Evolutionary conservation across 768 basidiomycete genomes (phyloP), one percentile per base, ranked within the genome.

Genomic region (Phylloporus rhodoxanthus): DNA sequence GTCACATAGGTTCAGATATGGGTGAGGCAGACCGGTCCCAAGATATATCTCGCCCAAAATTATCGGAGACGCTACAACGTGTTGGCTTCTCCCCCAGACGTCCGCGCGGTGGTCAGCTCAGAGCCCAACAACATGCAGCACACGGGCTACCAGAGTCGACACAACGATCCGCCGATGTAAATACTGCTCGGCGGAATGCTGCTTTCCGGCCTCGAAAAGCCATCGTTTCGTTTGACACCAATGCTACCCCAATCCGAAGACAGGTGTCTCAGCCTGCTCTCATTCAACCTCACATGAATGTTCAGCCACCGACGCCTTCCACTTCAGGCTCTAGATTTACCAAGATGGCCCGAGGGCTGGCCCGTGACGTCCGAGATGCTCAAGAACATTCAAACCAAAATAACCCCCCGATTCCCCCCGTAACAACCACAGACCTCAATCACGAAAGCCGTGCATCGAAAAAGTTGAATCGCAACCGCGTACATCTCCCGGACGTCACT

Each of bases 401-500:
- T 2, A 39, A 51, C n/a, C n/a, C n/a, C n/a, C n/a, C n/a, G n/a
- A n/a, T n/a, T 10, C 39, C 25, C 10, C 45, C 45, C 11, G 45
- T 50, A 19, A 34, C 20, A 4, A 11, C 41, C 5, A 41, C 43
- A 7, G 54, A 63, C 6, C 28, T 9, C 1, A 40, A 48, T 17
- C 48, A 53, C 14, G 50, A 52, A 23, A 49, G n/a, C 32, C 56
- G 47, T 14, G 13, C 49, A 40, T 42, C 52, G 4, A 62, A 55
- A 53, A 63, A 53, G 48, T 55, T 59, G 10, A 68, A 62, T 43
- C 66, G 61, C 43, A 70, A 68, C 25, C 74, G 73, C 29, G 62
- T 89, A 17, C 77, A 83, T 43, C 69, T 91, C 2, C 90, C 89
- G 1, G 91, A 92, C 57, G 81, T 93, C 4, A 93, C 91, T 8